phyloP scores from a whole-genome alignment of 345 rosid species.

The Cardamine resedifolia region DNA sequence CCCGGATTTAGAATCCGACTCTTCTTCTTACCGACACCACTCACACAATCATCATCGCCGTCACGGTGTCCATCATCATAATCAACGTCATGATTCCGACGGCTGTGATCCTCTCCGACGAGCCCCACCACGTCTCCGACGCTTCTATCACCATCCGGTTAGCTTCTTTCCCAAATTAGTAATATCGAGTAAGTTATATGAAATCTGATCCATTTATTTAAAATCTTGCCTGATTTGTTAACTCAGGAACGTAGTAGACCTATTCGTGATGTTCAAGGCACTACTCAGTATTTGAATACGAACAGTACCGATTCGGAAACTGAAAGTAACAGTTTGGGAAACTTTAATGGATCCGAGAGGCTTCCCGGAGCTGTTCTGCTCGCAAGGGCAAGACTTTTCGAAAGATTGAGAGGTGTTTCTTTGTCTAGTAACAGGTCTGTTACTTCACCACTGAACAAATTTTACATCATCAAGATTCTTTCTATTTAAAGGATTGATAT shows the following conservation, averaged over 20 bases:
- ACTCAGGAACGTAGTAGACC: slow-evolving; percentile 56
- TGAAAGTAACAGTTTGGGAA: slow-evolving; percentile 45
- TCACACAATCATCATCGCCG: slow-evolving; percentile 46
- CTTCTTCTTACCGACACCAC: slow-evolving; percentile 43
- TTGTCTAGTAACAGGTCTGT: slow-evolving; percentile 65
- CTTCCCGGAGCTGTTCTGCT: slow-evolving; percentile 93
- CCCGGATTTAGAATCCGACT: slow-evolving; percentile 45
- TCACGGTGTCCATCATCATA: slow-evolving; percentile 45
- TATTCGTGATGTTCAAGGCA: slow-evolving; percentile 43
- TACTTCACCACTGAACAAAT: background rate
- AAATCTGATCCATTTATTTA: background rate
- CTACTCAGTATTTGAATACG: slow-evolving; percentile 40
- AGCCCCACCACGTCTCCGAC: slow-evolving; percentile 55
- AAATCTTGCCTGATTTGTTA: background rate
- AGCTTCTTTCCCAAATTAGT: slow-evolving; percentile 16
- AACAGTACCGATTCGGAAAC: slow-evolving; percentile 43
- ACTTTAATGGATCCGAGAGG: slow-evolving; percentile 53
- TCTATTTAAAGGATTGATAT: no score
- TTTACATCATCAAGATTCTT: no score
- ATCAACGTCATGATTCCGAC: slow-evolving; percentile 58
- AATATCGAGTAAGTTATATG: background rate
- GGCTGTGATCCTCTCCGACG: slow-evolving; percentile 62
- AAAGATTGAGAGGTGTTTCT: slow-evolving; percentile 81
- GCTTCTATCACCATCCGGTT: slow-evolving; percentile 43
- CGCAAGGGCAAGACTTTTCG: slow-evolving; percentile 90